A percentile compares a stretch with the other conserved stretches of the same genome.
Conservation (phyloP, 1,139 yeast genomes). For the Kodamaea ohmeri region DNA sequence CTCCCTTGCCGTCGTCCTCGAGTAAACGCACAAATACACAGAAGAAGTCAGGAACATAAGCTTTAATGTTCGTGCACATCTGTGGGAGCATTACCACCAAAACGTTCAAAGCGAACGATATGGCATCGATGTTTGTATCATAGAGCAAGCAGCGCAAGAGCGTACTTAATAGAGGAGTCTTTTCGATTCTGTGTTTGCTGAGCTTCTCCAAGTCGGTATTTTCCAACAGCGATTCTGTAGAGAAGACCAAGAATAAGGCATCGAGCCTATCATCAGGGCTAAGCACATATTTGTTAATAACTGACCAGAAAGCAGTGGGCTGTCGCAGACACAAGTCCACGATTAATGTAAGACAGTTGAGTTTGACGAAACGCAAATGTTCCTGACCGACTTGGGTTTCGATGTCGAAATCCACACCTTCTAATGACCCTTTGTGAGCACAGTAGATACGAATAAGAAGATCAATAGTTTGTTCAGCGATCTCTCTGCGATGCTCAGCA, state of each 20-base stretch:
- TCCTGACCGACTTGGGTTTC: constrained; percentile 42
- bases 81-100: constrained; percentile 58
- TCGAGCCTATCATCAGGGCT: constrained; percentile 32
- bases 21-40: constrained; percentile 44
- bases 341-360: constrained; percentile 42
- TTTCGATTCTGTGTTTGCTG: constrained; percentile 17
- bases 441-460: neutral
- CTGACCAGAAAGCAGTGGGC: constrained; percentile 30
- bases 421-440: neutral
- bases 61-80: constrained; percentile 34
- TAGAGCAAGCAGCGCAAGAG: constrained; percentile 41
- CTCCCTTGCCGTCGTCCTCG: constrained; percentile 7
- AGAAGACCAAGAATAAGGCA: constrained; percentile 33
- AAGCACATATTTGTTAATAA: constrained; percentile 33
- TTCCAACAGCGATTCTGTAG: constrained; percentile 18
- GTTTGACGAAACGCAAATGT: constrained; percentile 45
- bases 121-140: constrained; percentile 44
- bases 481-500: constrained; percentile 17
- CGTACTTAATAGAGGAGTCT: constrained; percentile 40
- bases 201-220: neutral
- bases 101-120: constrained; percentile 42
- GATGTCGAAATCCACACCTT: constrained; percentile 13
- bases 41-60: constrained; percentile 42
- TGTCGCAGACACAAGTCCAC: constrained; percentile 37
- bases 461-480: constrained; percentile 2